Base-by-base conservation (phyloP, 257 asterid species). In the Solanum pennellii region DNA sequence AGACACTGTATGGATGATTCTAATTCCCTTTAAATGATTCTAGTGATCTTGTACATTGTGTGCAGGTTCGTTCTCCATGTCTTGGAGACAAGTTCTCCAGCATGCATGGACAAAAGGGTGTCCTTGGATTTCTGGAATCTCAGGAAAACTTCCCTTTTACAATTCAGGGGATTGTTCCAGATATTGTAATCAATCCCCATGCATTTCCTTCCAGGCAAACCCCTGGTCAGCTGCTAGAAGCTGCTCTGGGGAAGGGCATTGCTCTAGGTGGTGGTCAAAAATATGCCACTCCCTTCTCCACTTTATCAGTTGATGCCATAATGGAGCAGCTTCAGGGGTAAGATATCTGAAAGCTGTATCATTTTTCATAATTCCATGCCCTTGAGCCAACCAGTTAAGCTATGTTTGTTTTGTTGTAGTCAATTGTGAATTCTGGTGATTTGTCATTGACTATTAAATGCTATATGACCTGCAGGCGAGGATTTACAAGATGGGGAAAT, bases 101-200 rank as follows among this genome's bases (percentile, higher is more conserved):
- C 92, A 96, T 97, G 99, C 99, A 97, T 83, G 98, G 99, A 74
- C 98, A 97, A 89, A 97, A 97, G 92, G 99, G 99, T 86, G 99
- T 97, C 83, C 88, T 97, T 62, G 99, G 99, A 49, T 94, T 93
- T 89, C 91, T 95, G 88, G 99, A 97, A 85, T 93, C 95, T 45
- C 99, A 94, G 86, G 99, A 95, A 86, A 97, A 95, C 90, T 95
- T 97, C 87, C 98, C 98, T 60, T 97, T 97, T 84, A 95, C 97
- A 6, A 88, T 65, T 85, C 94, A 97, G 76, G 99, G 99, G 76
- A 92, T 97, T 75, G 99, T 97, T 86, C 99, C 99, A 9, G 99
- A 97, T 87, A 93, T 97, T 69, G 98, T 97, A 29, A 97, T 97
- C 89, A 97, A 95, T 86, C 99, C 99, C 29, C 99, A 97, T 82